These are phyloP conservation scores for Phytophthora megakarya DNA, from an alignment of 352 stramenopile species.

Conservation along the genomic window DNA sequence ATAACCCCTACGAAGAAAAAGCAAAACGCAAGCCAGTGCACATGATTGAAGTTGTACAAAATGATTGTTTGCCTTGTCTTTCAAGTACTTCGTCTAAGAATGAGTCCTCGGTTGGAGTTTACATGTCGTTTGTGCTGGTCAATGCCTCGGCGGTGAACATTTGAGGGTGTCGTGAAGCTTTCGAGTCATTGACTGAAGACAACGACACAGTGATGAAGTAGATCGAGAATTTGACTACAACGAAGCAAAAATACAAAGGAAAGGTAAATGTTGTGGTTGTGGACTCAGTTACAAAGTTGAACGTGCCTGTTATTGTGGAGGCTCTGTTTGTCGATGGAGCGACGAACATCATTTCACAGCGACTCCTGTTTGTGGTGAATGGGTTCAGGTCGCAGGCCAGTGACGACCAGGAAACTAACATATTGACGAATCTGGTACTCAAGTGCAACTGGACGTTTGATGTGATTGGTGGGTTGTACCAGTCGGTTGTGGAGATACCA, in stretches of 20 bases:
- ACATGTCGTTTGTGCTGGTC: slow-evolving; percentile 6
- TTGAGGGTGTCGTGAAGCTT: slow-evolving; percentile 9
- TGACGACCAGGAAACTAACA: not conserved
- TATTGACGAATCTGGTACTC: not conserved
- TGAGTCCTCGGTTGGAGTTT: too few species aligned
- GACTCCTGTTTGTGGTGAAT: not conserved
- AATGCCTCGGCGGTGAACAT: slow-evolving; percentile 19
- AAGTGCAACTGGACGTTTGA: not conserved
- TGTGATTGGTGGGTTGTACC: slow-evolving; percentile 1
- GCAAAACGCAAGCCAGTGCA: slow-evolving; percentile 8
- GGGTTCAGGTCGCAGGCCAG: not conserved
- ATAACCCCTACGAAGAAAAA: slow-evolving; percentile 18
- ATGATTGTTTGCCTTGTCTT: not conserved
- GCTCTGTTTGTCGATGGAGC: not conserved
- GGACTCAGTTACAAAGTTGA: not conserved
- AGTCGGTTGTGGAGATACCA: not conserved
- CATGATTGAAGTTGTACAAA: slow-evolving; percentile 8
- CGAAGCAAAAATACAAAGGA: slow-evolving; percentile 1
- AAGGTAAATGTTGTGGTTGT: not conserved
- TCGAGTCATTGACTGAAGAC: slow-evolving; percentile 1
- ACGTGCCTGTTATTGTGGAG: not conserved
- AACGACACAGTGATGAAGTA: slow-evolving; percentile 9
- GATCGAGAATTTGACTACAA: slow-evolving; percentile 3
- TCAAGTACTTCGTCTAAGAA: too few species aligned
- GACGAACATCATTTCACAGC: not conserved